Evolutionary conservation across 108 stramenopile genomes (phyloP).

Genomic region (Skeletonema marinoi): DNA sequence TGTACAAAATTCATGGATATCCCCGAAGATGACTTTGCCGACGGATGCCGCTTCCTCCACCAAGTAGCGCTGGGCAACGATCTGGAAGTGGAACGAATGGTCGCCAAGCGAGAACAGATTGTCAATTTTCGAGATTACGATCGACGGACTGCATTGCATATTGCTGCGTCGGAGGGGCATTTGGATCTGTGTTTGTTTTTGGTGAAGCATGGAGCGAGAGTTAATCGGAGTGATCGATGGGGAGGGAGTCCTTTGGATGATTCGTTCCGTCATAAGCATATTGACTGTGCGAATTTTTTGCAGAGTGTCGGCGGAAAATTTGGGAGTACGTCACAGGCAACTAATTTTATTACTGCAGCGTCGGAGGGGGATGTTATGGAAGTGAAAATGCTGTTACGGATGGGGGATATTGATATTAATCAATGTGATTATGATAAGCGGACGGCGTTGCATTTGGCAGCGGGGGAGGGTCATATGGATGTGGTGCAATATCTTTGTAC

Average conservation of each 20-base stretch:
- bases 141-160: constrained; percentile 51
- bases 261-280: constrained; percentile 52
- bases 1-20: constrained; percentile 10
- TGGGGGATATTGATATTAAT: constrained; percentile 50
- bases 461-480: constrained; percentile 48
- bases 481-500: constrained; percentile 53
- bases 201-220: constrained; percentile 38
- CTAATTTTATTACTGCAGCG: constrained; percentile 52
- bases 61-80: constrained; percentile 62
- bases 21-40: constrained; percentile 64
- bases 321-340: constrained; percentile 41
- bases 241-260: constrained; percentile 63
- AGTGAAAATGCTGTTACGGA: constrained; percentile 31
- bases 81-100: constrained; percentile 10
- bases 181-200: constrained; percentile 46
- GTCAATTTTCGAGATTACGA: constrained; percentile 69
- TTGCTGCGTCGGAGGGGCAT: constrained; percentile 66
- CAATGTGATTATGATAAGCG: constrained; percentile 53
- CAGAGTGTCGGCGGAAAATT: constrained; percentile 37
- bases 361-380: constrained; percentile 50
- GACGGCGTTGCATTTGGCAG: constrained; percentile 64
- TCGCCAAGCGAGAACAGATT: constrained; percentile 2
- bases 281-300: constrained; percentile 42
- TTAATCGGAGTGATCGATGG: constrained; percentile 63
- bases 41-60: constrained; percentile 65